These are phyloP conservation scores for Tinospora cordifolia DNA, from an alignment of 164 flowering plant species.

Conservation along the genomic window DNA sequence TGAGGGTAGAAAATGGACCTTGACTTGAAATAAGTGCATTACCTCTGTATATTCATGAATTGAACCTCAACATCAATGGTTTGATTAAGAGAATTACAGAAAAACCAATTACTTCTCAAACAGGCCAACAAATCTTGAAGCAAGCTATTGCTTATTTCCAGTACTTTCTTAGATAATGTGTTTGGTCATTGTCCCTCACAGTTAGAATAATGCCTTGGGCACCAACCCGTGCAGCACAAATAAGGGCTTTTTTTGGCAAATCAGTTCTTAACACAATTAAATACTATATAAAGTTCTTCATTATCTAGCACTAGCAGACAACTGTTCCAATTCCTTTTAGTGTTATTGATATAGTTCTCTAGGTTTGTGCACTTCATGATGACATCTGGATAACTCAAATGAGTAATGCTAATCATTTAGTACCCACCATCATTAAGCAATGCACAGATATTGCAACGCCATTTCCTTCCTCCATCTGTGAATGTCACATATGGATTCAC, in stretches of 20 bases:
- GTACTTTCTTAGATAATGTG: not conserved
- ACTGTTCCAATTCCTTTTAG: not conserved
- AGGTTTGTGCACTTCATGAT: not conserved
- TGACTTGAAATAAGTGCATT: not conserved
- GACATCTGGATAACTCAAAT: not conserved
- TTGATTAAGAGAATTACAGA: not conserved
- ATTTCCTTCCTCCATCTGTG: constrained; percentile 89
- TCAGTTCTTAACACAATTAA: not conserved
- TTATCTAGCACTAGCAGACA: not conserved
- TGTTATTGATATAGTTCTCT: not conserved
- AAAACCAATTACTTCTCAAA: not conserved
- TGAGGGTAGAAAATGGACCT: not conserved
- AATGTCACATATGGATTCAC: constrained; percentile 86
- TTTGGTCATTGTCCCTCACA: not conserved
- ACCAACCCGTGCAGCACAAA: not conserved
- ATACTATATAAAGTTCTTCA: not conserved
- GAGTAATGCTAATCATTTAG: too few relatives aligned
- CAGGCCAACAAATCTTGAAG: too few relatives aligned
- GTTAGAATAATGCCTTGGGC: not conserved
- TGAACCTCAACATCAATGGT: not conserved
- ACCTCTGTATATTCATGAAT: not conserved
- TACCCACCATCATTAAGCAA: constrained; percentile 83
- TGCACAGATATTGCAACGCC: constrained; percentile 93
- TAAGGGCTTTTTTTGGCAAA: not conserved
- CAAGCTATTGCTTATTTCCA: not conserved